phyloP scores from a whole-genome alignment of 306 rosid species.

The Macrotyloma uniflorum region DNA sequence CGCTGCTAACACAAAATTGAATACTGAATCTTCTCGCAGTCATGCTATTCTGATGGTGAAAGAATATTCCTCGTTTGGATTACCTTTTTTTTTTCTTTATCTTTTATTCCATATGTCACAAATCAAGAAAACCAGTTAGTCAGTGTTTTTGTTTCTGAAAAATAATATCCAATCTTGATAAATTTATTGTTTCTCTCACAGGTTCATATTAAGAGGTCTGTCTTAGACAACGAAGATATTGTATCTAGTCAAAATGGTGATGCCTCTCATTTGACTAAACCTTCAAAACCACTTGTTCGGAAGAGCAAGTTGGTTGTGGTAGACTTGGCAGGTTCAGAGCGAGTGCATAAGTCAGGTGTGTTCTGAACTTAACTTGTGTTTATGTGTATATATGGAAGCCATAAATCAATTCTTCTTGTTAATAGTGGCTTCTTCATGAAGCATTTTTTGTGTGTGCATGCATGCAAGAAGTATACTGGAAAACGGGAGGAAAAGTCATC shows the following conservation, averaged over 20 bases:
- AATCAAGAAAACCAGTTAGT: slow-evolving; percentile 22
- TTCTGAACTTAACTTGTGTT: slow-evolving; percentile 32
- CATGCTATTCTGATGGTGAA: slow-evolving; percentile 94
- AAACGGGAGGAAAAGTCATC: background rate
- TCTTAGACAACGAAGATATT: slow-evolving; percentile 64
- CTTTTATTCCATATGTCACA: slow-evolving; percentile 18
- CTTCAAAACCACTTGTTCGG: slow-evolving; percentile 78
- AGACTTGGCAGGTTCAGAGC: slow-evolving; percentile 99
- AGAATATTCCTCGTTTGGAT: slow-evolving; percentile 37
- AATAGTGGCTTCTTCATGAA: slow-evolving; percentile 23
- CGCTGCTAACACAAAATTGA: slow-evolving; percentile 95
- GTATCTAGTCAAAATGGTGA: slow-evolving; percentile 69
- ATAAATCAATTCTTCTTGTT: slow-evolving; percentile 22
- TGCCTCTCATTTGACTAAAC: slow-evolving; percentile 69
- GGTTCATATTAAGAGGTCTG: slow-evolving; percentile 90
- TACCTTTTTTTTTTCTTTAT: slow-evolving; percentile 17
- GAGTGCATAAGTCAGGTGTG: slow-evolving; percentile 91
- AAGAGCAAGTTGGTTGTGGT: slow-evolving; percentile 95
- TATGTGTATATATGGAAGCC: slow-evolving; percentile 3
- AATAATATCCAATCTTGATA: slow-evolving; percentile 40
- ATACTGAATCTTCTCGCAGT: slow-evolving; percentile 96
- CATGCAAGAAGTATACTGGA: slow-evolving; percentile 11
- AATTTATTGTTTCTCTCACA: slow-evolving; percentile 48
- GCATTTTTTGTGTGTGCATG: slow-evolving; percentile 25
- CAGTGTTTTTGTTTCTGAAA: slow-evolving; percentile 28